Conservation (phyloP, 1,284 basidiomycete genomes). For the Trametes hirsuta region DNA sequence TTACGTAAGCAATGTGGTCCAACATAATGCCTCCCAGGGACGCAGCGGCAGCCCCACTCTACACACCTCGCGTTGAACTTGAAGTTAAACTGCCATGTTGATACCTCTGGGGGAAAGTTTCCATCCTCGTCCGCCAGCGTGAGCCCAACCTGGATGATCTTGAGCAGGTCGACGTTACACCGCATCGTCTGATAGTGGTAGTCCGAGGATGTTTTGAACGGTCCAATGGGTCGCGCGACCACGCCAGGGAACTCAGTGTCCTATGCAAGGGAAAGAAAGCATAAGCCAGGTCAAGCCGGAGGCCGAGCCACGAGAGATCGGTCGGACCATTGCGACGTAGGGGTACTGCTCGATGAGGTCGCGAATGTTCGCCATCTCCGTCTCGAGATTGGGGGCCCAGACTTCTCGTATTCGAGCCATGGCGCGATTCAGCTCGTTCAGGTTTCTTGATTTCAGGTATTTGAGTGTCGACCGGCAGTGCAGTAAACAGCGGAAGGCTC, state of each 20-base stretch:
- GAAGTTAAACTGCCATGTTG: slow-evolving; percentile 99
- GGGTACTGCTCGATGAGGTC: slow-evolving; percentile 90
- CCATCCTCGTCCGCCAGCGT: slow-evolving; percentile 95
- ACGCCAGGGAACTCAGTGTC: slow-evolving; percentile 99
- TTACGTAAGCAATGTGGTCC: slow-evolving; percentile 28
- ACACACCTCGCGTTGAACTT: slow-evolving; percentile 88
- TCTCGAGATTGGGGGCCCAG: slow-evolving; percentile 93
- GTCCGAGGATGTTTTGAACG: slow-evolving; percentile 96
- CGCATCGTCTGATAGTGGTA: slow-evolving; percentile 99
- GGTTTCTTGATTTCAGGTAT: not conserved
- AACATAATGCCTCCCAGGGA: slow-evolving; percentile 7
- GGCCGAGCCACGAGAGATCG: slow-evolving; percentile 20
- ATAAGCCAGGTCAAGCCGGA: slow-evolving; percentile 19
- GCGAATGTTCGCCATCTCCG: slow-evolving; percentile 89
- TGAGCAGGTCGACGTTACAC: slow-evolving; percentile 97
- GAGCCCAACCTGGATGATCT: slow-evolving; percentile 97
- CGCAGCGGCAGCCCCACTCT: not conserved
- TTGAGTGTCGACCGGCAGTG: not conserved
- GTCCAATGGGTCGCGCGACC: slow-evolving; percentile 95
- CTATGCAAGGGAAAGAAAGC: slow-evolving; percentile 45
- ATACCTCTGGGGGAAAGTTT: slow-evolving; percentile 84
- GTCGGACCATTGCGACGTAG: slow-evolving; percentile 90
- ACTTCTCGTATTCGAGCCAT: slow-evolving; percentile 88
- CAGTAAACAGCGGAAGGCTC: not conserved
- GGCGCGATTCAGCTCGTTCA: not conserved